Base-by-base conservation (phyloP, 2,329 filamentous ascomycete species). In the Sarocladiaceae sp. region DNA sequence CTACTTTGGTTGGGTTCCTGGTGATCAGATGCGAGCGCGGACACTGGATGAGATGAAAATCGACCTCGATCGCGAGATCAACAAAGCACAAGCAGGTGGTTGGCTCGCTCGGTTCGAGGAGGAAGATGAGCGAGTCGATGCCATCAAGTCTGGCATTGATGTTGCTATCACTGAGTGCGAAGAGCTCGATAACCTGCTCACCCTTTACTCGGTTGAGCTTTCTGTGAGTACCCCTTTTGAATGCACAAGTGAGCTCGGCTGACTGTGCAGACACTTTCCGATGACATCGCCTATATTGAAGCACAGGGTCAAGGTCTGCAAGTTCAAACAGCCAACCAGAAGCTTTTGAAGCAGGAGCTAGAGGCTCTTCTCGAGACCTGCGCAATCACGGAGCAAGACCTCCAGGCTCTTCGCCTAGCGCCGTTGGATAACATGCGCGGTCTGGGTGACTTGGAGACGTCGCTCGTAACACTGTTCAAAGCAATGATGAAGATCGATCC, bases 271-370 rank as follows among this genome's bases (percentile, higher is more conserved):
- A 97, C 90, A 40, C 74, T 98, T 23, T 89, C 90, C 46, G 91
- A 97, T 41, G 93, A 98, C 56, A 94, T 98, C 54, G 83, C 89
- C 3, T 97, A 94, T 60, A 97, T 98, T 51, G 93, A 98, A 67
- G 89, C 93, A 2, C 93, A 98, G 64, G 90, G 88, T 6, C 91
- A 98, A 66, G 93, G 93, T 70, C 70, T 98, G 37, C 93, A 98
- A 58, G 91, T 98, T 6, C 93, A 97, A 64, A 91, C 91, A 16
- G 88, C 93, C 32, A 98, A 98, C 56, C 93, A 98, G 61, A 95
- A 95, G 62, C 76, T 95, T 21, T 75, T 98, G 37, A 88, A 91
- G 62, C 87, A 83, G 50, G 93, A 98, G 62, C 75, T 98, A 2
- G 82, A 94, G 60, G 85, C 83, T 26, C 72, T 97, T n/a, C 75